Evolutionary conservation across 2,329 filamentous ascomycete genomes (phyloP), one percentile per base, ranked within the genome.

Genomic region (Fusarium nanum): DNA sequence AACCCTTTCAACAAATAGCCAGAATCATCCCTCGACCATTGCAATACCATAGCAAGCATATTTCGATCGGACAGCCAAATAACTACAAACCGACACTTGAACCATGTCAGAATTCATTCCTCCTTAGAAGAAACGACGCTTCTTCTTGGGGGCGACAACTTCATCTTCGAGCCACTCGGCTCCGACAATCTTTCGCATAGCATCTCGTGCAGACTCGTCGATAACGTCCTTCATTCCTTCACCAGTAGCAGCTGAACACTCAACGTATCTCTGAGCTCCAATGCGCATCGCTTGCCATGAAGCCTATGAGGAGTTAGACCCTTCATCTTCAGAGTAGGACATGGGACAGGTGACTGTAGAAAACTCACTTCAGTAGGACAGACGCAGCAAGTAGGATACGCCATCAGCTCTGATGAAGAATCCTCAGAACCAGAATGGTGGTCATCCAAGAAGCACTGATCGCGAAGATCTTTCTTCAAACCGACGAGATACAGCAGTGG

Each of bases 171-270:
- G 44, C 41, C 13, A 34, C 18, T 41, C 37, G 14, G 23, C 58
- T 52, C 57, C 67, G 5, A 75, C 30, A 42, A 65, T 64, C 25
- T 71, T 64, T 34, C 67, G 57, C 12, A 70, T 70, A 1, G 76
- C 76, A 56, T 76, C 75, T 32, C 54, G 59, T 4, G 47, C 75
- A 27, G 72, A 68, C 2, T 74, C 71, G 13, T 79, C 75, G 5
- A 82, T 65, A 4, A 81, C 44, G 6, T 60, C 64, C 14, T 76
- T 73, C 56, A 81, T 68, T 7, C 78, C 79, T 23, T 82, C 75
- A 3, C 80, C 79, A 9, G 77, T 80, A 13, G 73, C 64, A 48
- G 80, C 78, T 7, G 80, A 82, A 56, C 79, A 81, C 58, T 82
- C 80, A 12, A 74, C 30, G 44, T 81, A 81, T 8, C 59, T 55